Evolutionary conservation across 169 alveolate species (phyloP).

Genomic region (Blepharisma undulans): DNA sequence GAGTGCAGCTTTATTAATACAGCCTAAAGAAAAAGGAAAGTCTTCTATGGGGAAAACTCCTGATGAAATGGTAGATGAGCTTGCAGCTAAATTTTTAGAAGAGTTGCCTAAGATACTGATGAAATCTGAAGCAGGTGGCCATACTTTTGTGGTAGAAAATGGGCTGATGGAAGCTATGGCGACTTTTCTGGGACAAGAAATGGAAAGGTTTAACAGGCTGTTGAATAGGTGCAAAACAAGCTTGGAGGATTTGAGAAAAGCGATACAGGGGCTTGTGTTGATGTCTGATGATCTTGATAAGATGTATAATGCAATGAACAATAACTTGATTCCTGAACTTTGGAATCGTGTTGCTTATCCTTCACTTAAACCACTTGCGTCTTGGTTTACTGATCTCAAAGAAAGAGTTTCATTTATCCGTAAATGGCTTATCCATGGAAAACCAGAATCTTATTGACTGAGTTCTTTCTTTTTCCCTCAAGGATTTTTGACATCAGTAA

Average conservation of each 20-base stretch:
- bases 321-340: slow-evolving; percentile 74
- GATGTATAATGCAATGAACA: slow-evolving; percentile 68
- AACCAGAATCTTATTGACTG: slow-evolving; percentile 83
- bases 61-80: slow-evolving; percentile 67
- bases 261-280: slow-evolving; percentile 82
- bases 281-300: slow-evolving; percentile 86
- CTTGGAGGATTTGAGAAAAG: slow-evolving; percentile 73
- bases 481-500: slow-evolving; percentile 89
- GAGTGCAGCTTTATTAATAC: slow-evolving; percentile 13
- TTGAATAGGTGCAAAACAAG: slow-evolving; percentile 62
- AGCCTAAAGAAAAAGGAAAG: slow-evolving; percentile 37
- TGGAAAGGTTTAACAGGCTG: slow-evolving; percentile 82
- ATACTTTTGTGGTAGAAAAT: slow-evolving; percentile 71
- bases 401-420: slow-evolving; percentile 78
- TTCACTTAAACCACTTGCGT: slow-evolving; percentile 75
- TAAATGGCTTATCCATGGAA: slow-evolving; percentile 77
- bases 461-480: slow-evolving; percentile 84
- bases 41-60: slow-evolving; percentile 62
- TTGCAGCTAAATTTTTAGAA: slow-evolving; percentile 51
- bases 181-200: slow-evolving; percentile 82
- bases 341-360: slow-evolving; percentile 76
- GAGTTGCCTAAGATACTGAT: slow-evolving; percentile 65
- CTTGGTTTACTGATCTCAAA: slow-evolving; percentile 82
- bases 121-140: slow-evolving; percentile 54
- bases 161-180: slow-evolving; percentile 81